A percentile compares a stretch with the other conserved stretches of the same genome.
phyloP scores from a whole-genome alignment of 2,329 filamentous ascomycete genomes.

The Scedosporium dehoogii region DNA sequence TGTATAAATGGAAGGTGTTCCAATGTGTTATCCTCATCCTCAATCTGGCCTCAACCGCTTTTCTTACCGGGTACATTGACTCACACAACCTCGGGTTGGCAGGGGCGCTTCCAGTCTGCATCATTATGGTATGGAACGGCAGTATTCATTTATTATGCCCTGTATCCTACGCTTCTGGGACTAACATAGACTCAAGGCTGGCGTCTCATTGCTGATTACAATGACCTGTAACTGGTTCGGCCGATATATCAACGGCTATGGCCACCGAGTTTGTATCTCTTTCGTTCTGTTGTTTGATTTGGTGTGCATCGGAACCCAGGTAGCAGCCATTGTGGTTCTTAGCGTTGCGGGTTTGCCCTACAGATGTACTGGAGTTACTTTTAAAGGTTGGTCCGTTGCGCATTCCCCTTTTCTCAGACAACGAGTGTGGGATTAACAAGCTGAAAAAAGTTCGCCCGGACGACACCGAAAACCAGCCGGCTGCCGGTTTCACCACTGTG shows the following conservation, averaged over 20 bases:
- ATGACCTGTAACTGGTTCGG: neutral
- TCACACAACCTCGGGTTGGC: neutral
- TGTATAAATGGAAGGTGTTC: neutral
- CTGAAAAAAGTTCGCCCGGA: neutral
- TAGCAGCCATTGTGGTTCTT: neutral
- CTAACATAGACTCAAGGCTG: neutral
- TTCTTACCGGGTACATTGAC: neutral
- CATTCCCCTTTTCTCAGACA: neutral
- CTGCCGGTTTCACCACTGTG: neutral
- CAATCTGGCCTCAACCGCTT: neutral
- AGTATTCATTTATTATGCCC: no score
- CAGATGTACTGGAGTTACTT: neutral
- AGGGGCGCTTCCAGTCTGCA: neutral
- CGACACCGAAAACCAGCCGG: neutral
- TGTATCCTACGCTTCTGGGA: neutral
- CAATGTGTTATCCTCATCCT: neutral
- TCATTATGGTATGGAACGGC: neutral
- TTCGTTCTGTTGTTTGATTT: neutral
- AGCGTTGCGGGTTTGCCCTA: neutral
- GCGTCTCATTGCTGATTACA: neutral
- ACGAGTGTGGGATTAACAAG: neutral
- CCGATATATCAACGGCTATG: neutral
- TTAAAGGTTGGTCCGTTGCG: neutral
- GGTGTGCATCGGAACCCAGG: neutral
- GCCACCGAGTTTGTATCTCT: neutral